phyloP scores from a whole-genome alignment of 345 rosid species.

The Eucalyptus fibrosa region DNA sequence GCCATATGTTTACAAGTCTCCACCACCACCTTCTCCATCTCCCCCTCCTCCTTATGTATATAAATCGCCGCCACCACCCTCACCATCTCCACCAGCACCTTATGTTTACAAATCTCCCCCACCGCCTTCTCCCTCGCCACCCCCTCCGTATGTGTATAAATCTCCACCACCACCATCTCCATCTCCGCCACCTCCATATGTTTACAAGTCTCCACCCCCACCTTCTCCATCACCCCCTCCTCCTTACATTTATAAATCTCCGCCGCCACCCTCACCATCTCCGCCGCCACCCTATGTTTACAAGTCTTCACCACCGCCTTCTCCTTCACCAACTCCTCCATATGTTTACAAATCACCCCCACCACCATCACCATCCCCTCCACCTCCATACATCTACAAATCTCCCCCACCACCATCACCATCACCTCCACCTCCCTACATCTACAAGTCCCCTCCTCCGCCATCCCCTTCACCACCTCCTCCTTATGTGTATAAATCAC shows the following conservation, averaged over 20 bases:
- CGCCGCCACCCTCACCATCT: neutral
- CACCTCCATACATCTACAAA: neutral
- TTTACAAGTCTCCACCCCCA: neutral
- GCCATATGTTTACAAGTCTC: neutral
- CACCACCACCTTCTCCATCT: neutral
- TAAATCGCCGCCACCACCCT: neutral
- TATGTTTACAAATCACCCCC: neutral
- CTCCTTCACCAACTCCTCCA: neutral
- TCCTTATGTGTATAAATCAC: neutral
- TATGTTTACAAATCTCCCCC: neutral
- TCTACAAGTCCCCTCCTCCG: neutral
- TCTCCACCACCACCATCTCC: neutral
- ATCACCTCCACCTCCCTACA: neutral
- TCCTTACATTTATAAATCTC: neutral
- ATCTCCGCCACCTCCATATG: neutral
- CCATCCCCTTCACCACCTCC: neutral
- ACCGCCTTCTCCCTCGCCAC: neutral
- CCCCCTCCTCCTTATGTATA: neutral
- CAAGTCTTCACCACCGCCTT: neutral
- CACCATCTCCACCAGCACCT: neutral
- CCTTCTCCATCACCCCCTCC: neutral
- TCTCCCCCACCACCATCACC: neutral
- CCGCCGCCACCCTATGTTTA: neutral
- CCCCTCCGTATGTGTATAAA: neutral
- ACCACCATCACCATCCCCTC: neutral